Conservation (phyloP, 352 stramenopile species). For the Pythium rhizo-oryzae region DNA sequence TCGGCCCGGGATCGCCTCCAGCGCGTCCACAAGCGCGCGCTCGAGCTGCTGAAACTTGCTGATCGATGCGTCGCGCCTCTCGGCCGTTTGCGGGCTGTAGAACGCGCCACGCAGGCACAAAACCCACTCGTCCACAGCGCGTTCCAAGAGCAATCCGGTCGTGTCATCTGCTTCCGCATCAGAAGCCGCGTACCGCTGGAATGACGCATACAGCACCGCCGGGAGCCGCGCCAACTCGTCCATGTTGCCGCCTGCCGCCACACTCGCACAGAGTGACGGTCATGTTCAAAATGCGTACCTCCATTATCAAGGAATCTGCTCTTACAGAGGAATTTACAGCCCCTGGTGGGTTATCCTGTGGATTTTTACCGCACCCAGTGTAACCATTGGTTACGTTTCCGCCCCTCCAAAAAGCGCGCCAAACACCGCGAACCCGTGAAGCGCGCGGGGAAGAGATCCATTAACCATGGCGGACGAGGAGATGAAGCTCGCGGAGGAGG, state of each 20-base stretch:
- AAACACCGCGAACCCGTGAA: no score
- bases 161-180: not conserved
- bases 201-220: constrained; percentile 2
- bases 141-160: not conserved
- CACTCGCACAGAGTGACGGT: not conserved
- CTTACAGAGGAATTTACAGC: not conserved
- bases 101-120: constrained; percentile 26
- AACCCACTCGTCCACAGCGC: constrained; percentile 19
- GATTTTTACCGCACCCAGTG: not conserved
- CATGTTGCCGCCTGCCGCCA: constrained; percentile 10
- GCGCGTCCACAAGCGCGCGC: constrained; percentile 31
- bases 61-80: constrained; percentile 17
- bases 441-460: no score
- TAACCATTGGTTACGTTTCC: no score
- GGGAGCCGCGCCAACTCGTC: constrained; percentile 16
- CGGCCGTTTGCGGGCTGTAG: constrained; percentile 23
- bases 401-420: constrained; percentile 20
- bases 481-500: constrained; percentile 65
- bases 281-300: not conserved
- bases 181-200: not conserved
- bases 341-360: no score
- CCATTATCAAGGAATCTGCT: no score
- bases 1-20: constrained; percentile 17
- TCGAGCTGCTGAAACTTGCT: constrained; percentile 67
- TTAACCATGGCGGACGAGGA: constrained; percentile 53